Base-by-base conservation (phyloP, 805 yeast genomes). In the Cyberlindnera misumaiensis region DNA sequence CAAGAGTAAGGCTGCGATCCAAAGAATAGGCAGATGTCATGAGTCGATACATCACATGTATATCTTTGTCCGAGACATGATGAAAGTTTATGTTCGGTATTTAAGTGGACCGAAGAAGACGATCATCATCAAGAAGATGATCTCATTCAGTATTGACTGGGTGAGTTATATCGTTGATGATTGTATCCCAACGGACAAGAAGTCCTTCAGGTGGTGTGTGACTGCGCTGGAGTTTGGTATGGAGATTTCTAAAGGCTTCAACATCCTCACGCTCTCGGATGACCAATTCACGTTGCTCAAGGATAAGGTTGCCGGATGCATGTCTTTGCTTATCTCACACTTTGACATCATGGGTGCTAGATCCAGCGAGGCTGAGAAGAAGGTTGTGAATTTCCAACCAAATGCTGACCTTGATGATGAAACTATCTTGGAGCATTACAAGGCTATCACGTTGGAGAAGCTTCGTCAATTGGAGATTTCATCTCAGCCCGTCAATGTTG, bases 271-370 rank as follows among this genome's bases (percentile, higher is more conserved):
- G 0, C 66, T 93, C 40, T 78, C 75, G 41, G 84, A 85, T 45
- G 84, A 76, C 18, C 88, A 86, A 52, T 93, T 89, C 55, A 64
- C 72, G 41, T 62, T 70, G 28, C 64, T 93, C 46, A 80, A 88
- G 49, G 70, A 75, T 36, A 87, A 86, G 54, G 96, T 93, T 33
- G 94, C 97, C 1, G 84, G 95, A 1, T 88, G 97, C 62, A 86
- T 93, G 88, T 80, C 97, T 2, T 66, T 93, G 36, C 67, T 93
- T 43, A 90, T 93, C 45, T 86, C 96, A 0, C 97, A 93, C 63
- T 93, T 93, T 55, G 98, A 93, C 62, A 88, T 93, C 37, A 93
- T 90, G 96, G 97, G 97, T 35, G 97, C 97, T 0, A 73, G 97
- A 53, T 83, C 96, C 2, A 81, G 58, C 71, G 74, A 51, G 39